Percentiles rank a stretch among this genome's conserved stretches.
phyloP scores from a whole-genome alignment of 345 rosid species.

The Draba incana region DNA sequence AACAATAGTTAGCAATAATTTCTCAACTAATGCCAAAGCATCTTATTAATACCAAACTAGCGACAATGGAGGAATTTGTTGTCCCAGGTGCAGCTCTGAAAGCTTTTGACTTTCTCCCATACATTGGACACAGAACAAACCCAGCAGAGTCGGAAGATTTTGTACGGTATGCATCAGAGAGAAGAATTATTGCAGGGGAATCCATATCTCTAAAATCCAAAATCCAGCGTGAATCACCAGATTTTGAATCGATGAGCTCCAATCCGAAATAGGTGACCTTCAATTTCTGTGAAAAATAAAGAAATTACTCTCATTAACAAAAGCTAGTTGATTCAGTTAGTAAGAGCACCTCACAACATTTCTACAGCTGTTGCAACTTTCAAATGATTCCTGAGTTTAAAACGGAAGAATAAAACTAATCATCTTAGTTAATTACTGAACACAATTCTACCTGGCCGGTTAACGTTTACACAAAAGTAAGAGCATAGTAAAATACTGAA shows the following conservation, averaged over 20 bases:
- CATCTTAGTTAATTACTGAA: neutral
- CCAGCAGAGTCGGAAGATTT: slow-evolving; percentile 69
- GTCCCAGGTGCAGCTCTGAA: slow-evolving; percentile 97
- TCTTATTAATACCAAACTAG: slow-evolving; percentile 64
- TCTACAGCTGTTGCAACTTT: slow-evolving; percentile 8
- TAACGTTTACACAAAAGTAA: neutral
- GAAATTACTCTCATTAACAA: neutral
- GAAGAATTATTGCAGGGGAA: slow-evolving; percentile 80
- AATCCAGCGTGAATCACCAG: slow-evolving; percentile 91
- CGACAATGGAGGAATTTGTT: slow-evolving; percentile 71
- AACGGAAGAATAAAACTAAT: neutral
- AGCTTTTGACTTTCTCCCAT: slow-evolving; percentile 97
- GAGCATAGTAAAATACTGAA: neutral
- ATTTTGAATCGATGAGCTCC: slow-evolving; percentile 74
- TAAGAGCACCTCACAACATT: neutral
- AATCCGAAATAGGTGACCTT: slow-evolving; percentile 88
- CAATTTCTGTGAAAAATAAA: slow-evolving; percentile 61
- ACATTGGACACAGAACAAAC: slow-evolving; percentile 85
- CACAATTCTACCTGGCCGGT: neutral
- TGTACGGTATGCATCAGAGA: slow-evolving; percentile 73
- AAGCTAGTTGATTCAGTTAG: neutral
- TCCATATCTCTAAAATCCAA: slow-evolving; percentile 97
- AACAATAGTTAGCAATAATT: slow-evolving; percentile 1
- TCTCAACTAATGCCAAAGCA: slow-evolving; percentile 27
- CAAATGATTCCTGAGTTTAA: slow-evolving; percentile 5